A percentile compares a stretch with the other conserved stretches of the same genome.
Conservation (phyloP, 1,284 basidiomycete species). For the Cryptococcus maquisensis region DNA sequence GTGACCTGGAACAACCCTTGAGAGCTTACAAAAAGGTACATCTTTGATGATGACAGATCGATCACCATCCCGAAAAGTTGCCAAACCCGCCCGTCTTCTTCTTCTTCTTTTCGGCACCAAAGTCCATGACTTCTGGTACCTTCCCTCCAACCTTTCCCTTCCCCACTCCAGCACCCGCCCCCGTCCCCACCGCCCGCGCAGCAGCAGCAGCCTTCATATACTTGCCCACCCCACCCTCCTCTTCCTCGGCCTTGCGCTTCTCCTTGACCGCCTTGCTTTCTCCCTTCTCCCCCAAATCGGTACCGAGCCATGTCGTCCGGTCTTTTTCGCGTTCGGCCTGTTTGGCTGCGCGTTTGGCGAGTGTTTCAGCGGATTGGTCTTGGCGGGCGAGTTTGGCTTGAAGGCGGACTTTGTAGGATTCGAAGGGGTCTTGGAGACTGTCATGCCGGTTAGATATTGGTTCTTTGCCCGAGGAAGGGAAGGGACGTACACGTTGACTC, state of each 20-base stretch:
- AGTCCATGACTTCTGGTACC: conserved; percentile 23
- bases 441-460: neutral
- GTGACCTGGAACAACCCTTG: neutral
- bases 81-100: conserved; percentile 49
- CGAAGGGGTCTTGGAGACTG: conserved; percentile 52
- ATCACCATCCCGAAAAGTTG: conserved; percentile 46
- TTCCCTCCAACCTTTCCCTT: conserved; percentile 4
- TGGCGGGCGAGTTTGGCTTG: conserved; percentile 43
- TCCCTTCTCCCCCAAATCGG: conserved; percentile 45
- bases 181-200: neutral
- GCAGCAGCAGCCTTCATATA: conserved; percentile 37
- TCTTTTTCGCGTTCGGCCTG: conserved; percentile 50
- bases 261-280: conserved; percentile 30
- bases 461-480: neutral
- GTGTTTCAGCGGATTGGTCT: conserved; percentile 44
- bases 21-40: too few species aligned
- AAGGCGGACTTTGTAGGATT: conserved; percentile 47
- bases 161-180: neutral
- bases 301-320: conserved; percentile 50
- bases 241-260: conserved; percentile 34
- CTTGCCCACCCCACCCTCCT: conserved; percentile 47
- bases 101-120: conserved; percentile 48
- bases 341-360: conserved; percentile 36
- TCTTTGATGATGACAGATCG: neutral
- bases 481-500: conserved; percentile 41